A percentile compares a stretch with the other conserved stretches of the same genome.
phyloP scores from a whole-genome alignment of 257 asterid species.

The Scutellaria galericulata region DNA sequence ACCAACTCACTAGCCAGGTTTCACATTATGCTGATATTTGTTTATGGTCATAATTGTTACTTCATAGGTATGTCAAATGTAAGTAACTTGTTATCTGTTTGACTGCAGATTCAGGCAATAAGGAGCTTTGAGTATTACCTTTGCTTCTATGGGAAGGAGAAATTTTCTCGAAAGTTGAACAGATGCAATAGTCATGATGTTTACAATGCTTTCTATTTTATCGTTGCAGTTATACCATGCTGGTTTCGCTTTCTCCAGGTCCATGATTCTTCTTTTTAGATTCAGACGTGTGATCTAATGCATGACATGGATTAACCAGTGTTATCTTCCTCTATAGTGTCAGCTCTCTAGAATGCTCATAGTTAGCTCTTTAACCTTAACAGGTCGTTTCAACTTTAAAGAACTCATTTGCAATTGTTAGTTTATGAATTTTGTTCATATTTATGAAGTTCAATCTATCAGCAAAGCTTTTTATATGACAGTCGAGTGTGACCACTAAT shows the following conservation, averaged over 20 bases:
- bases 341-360: background rate
- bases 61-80: background rate
- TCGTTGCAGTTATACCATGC: slow-evolving; percentile 73
- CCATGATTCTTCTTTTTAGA: slow-evolving; percentile 14
- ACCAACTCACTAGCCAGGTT: slow-evolving; percentile 85
- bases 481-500: background rate
- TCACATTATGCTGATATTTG: slow-evolving; percentile 24
- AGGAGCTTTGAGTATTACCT: slow-evolving; percentile 80
- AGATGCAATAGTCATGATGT: slow-evolving; percentile 52
- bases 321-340: background rate
- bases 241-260: slow-evolving; percentile 95
- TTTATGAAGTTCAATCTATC: slow-evolving; percentile 3
- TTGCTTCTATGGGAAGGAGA: slow-evolving; percentile 65
- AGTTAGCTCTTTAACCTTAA: background rate
- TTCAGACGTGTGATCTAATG: background rate
- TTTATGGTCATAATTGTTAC: slow-evolving; percentile 19
- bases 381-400: slow-evolving; percentile 3
- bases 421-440: background rate
- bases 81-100: slow-evolving; percentile 33
- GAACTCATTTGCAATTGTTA: background rate
- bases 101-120: slow-evolving; percentile 72
- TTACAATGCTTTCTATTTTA: slow-evolving; percentile 68
- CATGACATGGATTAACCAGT: background rate
- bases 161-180: slow-evolving; percentile 41
- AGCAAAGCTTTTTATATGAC: background rate